These are phyloP conservation scores for Hypocreales sp. DNA, from an alignment of 2,329 filamentous ascomycete genomes.

Conservation along the genomic window DNA sequence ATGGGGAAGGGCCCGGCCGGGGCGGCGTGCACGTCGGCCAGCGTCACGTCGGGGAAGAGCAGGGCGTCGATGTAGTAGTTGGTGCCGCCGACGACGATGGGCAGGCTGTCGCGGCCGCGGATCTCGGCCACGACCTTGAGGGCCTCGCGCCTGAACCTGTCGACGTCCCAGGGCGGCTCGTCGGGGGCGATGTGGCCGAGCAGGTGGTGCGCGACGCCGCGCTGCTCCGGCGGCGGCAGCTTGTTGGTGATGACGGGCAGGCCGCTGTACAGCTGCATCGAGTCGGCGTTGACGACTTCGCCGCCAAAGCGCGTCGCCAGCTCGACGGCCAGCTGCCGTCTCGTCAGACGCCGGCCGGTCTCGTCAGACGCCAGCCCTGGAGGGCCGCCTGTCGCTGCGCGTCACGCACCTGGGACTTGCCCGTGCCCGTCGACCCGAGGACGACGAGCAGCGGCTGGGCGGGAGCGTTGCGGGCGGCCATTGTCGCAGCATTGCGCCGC, in stretches of 20 bases:
- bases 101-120: conserved; percentile 58
- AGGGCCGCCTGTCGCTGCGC: too few species aligned
- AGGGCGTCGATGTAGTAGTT: conserved; percentile 90
- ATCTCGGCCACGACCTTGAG: conserved; percentile 61
- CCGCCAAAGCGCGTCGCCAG: conserved; percentile 72
- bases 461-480: conserved; percentile 23
- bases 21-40: conserved; percentile 21
- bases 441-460: conserved; percentile 58
- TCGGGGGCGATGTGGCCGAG: conserved; percentile 63
- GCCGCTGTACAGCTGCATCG: conserved; percentile 92
- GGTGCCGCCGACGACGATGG: conserved; percentile 85
- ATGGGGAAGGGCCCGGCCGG: conserved; percentile 44
- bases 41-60: conserved; percentile 55
- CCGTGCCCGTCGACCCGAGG: conserved; percentile 81
- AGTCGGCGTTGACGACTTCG: conserved; percentile 93
- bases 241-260: conserved; percentile 95
- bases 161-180: conserved; percentile 71
- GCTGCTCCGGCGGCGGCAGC: conserved; percentile 57
- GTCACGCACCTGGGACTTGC: conserved; percentile 80
- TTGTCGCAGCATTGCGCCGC: conserved; percentile 21
- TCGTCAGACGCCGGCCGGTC: too few species aligned
- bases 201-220: conserved; percentile 75
- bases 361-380: too few species aligned
- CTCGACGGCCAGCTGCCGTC: conserved; percentile 68
- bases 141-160: conserved; percentile 59